These are phyloP conservation scores for Gynostemma pentaphyllum DNA, from an alignment of 306 rosid genomes.

Conservation along the genomic window DNA sequence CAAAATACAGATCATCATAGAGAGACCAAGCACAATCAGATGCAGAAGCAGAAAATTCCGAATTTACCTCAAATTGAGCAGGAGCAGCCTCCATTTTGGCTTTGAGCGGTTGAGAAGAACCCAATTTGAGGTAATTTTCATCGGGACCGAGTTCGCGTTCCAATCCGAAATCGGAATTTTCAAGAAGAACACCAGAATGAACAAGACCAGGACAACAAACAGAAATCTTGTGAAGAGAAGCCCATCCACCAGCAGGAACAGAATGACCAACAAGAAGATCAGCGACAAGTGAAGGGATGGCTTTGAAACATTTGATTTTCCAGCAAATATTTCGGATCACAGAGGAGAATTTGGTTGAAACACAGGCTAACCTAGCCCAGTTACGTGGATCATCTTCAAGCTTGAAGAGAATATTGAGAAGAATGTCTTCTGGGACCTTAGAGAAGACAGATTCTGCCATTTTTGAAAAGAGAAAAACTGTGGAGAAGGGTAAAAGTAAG, in stretches of 20 bases:
- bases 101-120: not conserved
- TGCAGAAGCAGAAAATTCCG: slow-evolving; percentile 9
- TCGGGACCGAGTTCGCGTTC: slow-evolving; percentile 62
- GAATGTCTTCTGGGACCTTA: slow-evolving; percentile 49
- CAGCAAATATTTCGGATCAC: slow-evolving; percentile 50
- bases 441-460: slow-evolving; percentile 32
- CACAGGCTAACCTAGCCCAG: slow-evolving; percentile 80
- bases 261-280: slow-evolving; percentile 30
- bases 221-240: slow-evolving; percentile 60
- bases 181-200: slow-evolving; percentile 72
- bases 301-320: slow-evolving; percentile 32
- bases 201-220: slow-evolving; percentile 83
- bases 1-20: slow-evolving; percentile 61
- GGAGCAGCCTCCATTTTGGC: slow-evolving; percentile 2
- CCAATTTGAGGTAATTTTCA: slow-evolving; percentile 13
- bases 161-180: slow-evolving; percentile 66
- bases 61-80: not conserved
- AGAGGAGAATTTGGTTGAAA: slow-evolving; percentile 51
- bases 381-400: slow-evolving; percentile 75
- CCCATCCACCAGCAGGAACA: slow-evolving; percentile 33
- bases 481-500: not conserved
- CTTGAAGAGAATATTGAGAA: slow-evolving; percentile 47
- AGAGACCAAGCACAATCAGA: slow-evolving; percentile 63
- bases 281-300: slow-evolving; percentile 44
- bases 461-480: not conserved